Evolutionary conservation across 192 early-diverging fungal species (phyloP).

Genomic region (Obelidium mucronatum): DNA sequence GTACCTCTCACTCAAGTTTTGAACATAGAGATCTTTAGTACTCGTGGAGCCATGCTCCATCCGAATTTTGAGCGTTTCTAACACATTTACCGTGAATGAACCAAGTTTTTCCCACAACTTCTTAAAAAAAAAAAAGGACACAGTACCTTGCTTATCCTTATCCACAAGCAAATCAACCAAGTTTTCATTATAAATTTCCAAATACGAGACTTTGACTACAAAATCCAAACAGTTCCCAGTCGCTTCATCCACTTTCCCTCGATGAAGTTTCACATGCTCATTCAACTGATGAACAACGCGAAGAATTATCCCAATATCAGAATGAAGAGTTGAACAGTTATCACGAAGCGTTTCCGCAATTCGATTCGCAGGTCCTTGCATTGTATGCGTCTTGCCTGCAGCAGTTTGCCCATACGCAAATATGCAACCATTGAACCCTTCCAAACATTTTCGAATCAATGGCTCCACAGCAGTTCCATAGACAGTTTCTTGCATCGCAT

Average conservation of each 20-base stretch:
- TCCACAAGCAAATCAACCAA: conserved; percentile 47
- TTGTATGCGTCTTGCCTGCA: no score
- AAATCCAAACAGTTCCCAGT: conserved; percentile 47
- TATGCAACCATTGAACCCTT: conserved; percentile 55
- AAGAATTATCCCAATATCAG: conserved; percentile 31
- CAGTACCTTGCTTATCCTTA: conserved; percentile 44
- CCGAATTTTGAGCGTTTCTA: conserved; percentile 50
- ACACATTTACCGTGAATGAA: not conserved
- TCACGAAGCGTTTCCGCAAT: conserved; percentile 25
- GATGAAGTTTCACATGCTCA: conserved; percentile 23
- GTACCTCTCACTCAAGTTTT: conserved; percentile 48
- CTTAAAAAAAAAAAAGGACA: not conserved
- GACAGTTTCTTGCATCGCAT: conserved; percentile 43
- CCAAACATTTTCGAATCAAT: conserved; percentile 47
- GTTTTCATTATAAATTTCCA: no score
- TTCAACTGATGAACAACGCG: conserved; percentile 40
- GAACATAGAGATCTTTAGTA: conserved; percentile 50
- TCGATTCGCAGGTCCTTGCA: conserved; percentile 34
- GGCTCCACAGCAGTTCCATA: conserved; percentile 48
- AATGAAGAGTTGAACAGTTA: conserved; percentile 34
- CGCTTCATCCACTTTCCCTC: conserved; percentile 26
- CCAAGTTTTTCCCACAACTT: not conserved
- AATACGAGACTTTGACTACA: conserved; percentile 44
- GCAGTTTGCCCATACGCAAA: conserved; percentile 59
- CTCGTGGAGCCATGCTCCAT: conserved; percentile 47